Conservation (phyloP, 2,329 filamentous ascomycete species). For the Cladosporium halotolerans region DNA sequence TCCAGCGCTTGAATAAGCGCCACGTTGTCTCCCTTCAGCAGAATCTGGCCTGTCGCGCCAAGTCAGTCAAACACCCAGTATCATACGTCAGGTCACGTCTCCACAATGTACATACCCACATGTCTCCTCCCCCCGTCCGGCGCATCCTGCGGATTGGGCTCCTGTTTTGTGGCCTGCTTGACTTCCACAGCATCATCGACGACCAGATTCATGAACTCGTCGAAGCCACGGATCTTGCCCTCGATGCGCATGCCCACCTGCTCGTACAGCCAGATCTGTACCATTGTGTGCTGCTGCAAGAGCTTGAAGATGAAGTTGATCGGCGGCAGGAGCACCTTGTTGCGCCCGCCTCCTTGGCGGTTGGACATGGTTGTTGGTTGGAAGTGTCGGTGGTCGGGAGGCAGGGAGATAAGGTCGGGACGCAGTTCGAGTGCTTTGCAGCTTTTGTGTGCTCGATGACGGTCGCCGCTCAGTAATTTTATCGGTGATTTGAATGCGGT, state of each 20-base stretch:
- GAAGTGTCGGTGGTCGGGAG: neutral
- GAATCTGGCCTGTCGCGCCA: constrained; percentile 60
- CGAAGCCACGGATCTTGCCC: constrained; percentile 93
- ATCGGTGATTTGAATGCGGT: neutral
- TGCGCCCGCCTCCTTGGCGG: constrained; percentile 41
- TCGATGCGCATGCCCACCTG: constrained; percentile 91
- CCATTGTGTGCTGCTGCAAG: constrained; percentile 72
- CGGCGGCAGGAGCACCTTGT: constrained; percentile 65
- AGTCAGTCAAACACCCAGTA: too few species aligned
- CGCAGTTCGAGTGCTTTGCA: too few species aligned
- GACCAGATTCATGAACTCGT: constrained; percentile 99
- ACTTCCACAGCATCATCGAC: constrained; percentile 94
- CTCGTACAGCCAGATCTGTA: constrained; percentile 96
- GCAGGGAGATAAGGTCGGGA: too few species aligned
- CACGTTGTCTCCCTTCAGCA: constrained; percentile 84
- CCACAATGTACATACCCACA: constrained; percentile 55
- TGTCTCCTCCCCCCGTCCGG: constrained; percentile 65
- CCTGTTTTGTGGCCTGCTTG: constrained; percentile 72
- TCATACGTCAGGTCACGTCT: too few species aligned
- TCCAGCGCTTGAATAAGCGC: constrained; percentile 59
- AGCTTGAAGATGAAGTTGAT: constrained; percentile 95
- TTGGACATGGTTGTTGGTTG: constrained; percentile 41
- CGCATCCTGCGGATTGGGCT: constrained; percentile 68
- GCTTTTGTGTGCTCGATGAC: too few species aligned
- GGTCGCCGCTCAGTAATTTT: neutral